phyloP scores from a whole-genome alignment of 139 green algal species.

The Chlorella sp. region DNA sequence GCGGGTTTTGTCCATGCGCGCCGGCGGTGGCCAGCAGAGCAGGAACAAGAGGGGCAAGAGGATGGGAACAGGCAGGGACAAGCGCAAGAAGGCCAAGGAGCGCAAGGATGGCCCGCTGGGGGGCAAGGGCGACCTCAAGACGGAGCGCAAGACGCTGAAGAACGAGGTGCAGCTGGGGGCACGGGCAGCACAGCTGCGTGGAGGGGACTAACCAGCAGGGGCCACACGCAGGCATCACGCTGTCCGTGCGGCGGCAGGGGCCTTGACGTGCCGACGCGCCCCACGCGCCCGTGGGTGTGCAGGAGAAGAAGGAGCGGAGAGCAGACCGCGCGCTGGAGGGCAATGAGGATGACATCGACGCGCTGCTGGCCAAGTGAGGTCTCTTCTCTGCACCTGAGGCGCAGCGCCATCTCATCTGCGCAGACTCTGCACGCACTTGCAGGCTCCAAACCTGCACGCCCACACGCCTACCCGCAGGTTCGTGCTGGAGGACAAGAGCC shows the following conservation, averaged over 20 bases:
- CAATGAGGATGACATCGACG: slow-evolving; percentile 87
- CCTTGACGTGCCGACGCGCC: too few relatives aligned
- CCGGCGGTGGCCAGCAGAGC: too few relatives aligned
- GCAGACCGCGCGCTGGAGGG: slow-evolving; percentile 30
- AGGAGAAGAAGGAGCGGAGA: slow-evolving; percentile 51
- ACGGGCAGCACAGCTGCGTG: too few relatives aligned
- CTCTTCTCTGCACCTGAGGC: too few relatives aligned
- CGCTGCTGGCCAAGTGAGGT: slow-evolving; percentile 68
- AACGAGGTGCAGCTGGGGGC: too few relatives aligned
- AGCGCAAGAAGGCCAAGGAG: slow-evolving; percentile 82
- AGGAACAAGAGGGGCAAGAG: too few relatives aligned
- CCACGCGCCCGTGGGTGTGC: background rate
- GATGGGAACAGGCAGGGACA: slow-evolving; percentile 79
- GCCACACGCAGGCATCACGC: too few relatives aligned
- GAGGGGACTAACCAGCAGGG: too few relatives aligned
- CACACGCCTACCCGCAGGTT: slow-evolving; percentile 29
- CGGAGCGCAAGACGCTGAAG: slow-evolving; percentile 68
- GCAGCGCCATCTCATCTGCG: too few relatives aligned
- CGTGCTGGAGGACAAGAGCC: slow-evolving; percentile 52
- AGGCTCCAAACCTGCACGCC: slow-evolving; percentile 11
- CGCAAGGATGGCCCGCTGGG: slow-evolving; percentile 38
- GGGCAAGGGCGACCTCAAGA: slow-evolving; percentile 72
- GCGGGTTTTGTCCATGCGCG: too few relatives aligned
- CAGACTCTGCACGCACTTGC: too few relatives aligned
- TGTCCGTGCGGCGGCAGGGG: too few relatives aligned